phyloP scores from a whole-genome alignment of 139 green algal species.

The Spirogloea muscicola region DNA sequence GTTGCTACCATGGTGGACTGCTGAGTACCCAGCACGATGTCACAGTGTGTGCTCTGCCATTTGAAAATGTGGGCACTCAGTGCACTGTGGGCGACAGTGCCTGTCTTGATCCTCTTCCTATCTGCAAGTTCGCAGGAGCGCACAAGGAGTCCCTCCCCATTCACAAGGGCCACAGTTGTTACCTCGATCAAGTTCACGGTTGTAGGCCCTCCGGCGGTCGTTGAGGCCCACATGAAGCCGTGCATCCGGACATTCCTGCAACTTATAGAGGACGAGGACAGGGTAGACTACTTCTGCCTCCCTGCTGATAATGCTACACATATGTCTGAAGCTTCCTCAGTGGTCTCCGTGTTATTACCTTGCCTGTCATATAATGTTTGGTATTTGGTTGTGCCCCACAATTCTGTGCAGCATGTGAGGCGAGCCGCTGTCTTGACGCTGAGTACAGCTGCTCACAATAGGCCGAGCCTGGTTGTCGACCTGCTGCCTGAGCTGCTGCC shows the following conservation, averaged over 20 bases:
- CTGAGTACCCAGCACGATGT: too few relatives aligned
- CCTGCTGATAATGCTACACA: too few relatives aligned
- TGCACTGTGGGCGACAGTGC: too few relatives aligned
- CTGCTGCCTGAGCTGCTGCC: slow-evolving; percentile 69
- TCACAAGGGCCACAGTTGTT: slow-evolving; percentile 56
- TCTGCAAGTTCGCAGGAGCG: slow-evolving; percentile 1
- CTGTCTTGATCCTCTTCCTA: not conserved
- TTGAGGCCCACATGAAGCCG: slow-evolving; percentile 58
- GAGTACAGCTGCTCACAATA: slow-evolving; percentile 65
- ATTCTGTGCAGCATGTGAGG: slow-evolving; percentile 67
- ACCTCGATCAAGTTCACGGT: slow-evolving; percentile 67
- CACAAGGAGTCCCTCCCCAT: slow-evolving; percentile 30
- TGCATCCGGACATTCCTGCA: slow-evolving; percentile 63
- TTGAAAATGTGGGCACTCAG: too few relatives aligned
- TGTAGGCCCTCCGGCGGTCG: slow-evolving; percentile 59
- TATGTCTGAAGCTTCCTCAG: too few relatives aligned
- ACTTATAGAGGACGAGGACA: slow-evolving; percentile 59
- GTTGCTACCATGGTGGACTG: too few relatives aligned
- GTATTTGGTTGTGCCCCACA: too few relatives aligned
- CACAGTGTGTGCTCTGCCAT: too few relatives aligned
- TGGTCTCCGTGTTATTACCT: too few relatives aligned
- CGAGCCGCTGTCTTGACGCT: slow-evolving; percentile 74
- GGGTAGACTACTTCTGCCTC: too few relatives aligned
- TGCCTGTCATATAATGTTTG: too few relatives aligned
- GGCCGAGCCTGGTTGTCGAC: slow-evolving; percentile 60